Percentiles rank a stretch among this genome's conserved stretches.
Conservation (phyloP, 2,329 filamentous ascomycete genomes). For the Sordariomycetes sp. region DNA sequence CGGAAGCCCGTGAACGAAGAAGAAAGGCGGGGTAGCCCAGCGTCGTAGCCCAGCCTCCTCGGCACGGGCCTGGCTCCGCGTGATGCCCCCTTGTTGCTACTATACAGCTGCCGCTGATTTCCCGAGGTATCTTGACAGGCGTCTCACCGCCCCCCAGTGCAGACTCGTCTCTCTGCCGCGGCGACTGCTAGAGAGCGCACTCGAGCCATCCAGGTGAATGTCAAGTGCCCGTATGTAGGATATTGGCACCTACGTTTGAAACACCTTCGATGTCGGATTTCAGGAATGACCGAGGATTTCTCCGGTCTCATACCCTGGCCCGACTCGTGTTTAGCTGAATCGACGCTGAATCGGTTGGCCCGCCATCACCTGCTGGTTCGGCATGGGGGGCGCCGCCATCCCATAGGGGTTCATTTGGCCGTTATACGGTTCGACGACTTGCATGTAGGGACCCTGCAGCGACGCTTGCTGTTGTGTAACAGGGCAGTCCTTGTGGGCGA, state of each 20-base stretch:
- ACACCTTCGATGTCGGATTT: background rate
- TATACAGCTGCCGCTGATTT: conserved; percentile 2
- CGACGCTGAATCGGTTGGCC: conserved; percentile 41
- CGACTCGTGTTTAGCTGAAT: conserved; percentile 32
- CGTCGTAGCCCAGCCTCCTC: background rate
- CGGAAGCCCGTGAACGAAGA: conserved; percentile 13
- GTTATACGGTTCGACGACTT: conserved; percentile 39
- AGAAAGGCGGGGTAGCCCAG: background rate
- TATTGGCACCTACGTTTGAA: background rate
- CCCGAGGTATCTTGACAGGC: background rate
- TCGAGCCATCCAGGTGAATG: background rate
- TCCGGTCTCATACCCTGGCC: background rate
- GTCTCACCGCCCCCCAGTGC: background rate
- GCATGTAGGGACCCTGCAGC: conserved; percentile 44
- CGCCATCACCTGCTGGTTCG: conserved; percentile 39
- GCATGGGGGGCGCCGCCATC: conserved; percentile 35
- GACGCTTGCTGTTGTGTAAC: conserved; percentile 67
- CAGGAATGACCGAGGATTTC: background rate
- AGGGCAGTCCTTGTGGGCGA: conserved; percentile 93
- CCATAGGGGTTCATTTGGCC: conserved; percentile 45
- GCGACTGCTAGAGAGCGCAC: background rate
- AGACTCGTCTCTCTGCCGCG: background rate
- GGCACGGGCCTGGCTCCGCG: background rate
- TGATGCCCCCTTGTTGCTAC: background rate
- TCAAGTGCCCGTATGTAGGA: background rate